Evolutionary conservation across 1,284 basidiomycete species (phyloP), one percentile per base, ranked within the genome.

Genomic region (Trichosporon sp.): DNA sequence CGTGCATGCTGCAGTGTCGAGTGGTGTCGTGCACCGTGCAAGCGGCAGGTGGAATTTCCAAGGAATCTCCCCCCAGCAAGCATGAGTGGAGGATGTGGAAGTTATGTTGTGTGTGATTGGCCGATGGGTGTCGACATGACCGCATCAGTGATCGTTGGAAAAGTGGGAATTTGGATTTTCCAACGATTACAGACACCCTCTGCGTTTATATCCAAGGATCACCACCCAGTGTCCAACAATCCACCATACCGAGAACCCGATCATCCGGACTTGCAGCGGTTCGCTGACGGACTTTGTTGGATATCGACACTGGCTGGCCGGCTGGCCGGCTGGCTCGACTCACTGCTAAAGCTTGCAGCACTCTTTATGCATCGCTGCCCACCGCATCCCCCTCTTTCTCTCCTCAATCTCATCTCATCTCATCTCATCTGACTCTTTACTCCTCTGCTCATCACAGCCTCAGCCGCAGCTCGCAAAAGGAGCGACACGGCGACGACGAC

Each of bases 371-470:
- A 63, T 8, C 59, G 32, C 8, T 35, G 59, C 59, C 59, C 59
- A 63, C 59, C 59, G 59, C 31, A 35, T 35, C 56, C 31, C 56
- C 64, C 56, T 14, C 40, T 54, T 66, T 67, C 70, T 65, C 38
- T 67, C 70, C 66, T 67, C 68, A 43, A 69, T 68, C 19, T 54
- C 68, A 21, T 38, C 67, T 51, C 54, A 68, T 69, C 69, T 56
- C 48, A n/a, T 63, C 61, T 26, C 26, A 26, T 26, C 26, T 26
- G 26, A 26, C 26, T 26, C 26, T 64, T 54, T 59, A 46, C 65
- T 67, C 26, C 26, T 43, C 48, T 59, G 26, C 26, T 43, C 51
- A n/a, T 43, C n/a, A n/a, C 31, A 63, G 59, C 35, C 8, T 4
- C 4, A n/a, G 19, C 16, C 59, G 32, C 16, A 7, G 31, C 16